Evolutionary conservation across 805 yeast genomes (phyloP), one percentile per base, ranked within the genome.

Genomic region (Vanderwaltozyma tropicalis): DNA sequence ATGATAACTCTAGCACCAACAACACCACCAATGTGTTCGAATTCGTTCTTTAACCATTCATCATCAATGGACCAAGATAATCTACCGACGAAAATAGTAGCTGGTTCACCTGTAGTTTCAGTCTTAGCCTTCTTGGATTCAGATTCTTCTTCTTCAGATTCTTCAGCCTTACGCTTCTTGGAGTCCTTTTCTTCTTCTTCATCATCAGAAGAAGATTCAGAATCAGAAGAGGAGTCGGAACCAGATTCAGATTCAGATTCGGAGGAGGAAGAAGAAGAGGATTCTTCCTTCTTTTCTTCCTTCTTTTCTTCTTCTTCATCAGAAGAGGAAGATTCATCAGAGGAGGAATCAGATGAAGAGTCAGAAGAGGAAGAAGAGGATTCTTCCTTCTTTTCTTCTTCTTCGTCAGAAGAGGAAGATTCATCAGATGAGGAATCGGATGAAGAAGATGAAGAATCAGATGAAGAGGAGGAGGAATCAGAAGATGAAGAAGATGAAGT

Each of bases 51-150:
- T 62, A 92, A 77, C 95, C 95, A 84, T 43, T 80, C 94, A 61
- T 88, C 96, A 58, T 92, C 98, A 56, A 92, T 75, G 64, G 78
- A 82, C 97, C 97, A 92, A 16, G 97, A 87, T 57, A 92, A 76
- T 70, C 97, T 80, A 56, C 98, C 98, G 48, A 88, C 97, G 56
- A 92, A 92, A 48, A 92, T 64, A 43, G 97, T 89, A 42, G 89
- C 83, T 52, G 87, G 80, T 65, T 80, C 94, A 48, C 64, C 69
- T 18, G 55, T 32, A 28, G 40, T 63, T 37, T 59, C 53, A 48
- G 68, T 71, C 40, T 47, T 73, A 47, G 66, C 65, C 62, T 74
- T 76, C 70, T 80, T 81, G 42, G 67, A 63, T 28, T 69, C 56
- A 32, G 44, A 46, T 37, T 48, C 52, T 38, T 50, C 65, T 53